Evolutionary conservation across 768 basidiomycete genomes (phyloP).

Genomic region (Phylloporus arenicola): DNA sequence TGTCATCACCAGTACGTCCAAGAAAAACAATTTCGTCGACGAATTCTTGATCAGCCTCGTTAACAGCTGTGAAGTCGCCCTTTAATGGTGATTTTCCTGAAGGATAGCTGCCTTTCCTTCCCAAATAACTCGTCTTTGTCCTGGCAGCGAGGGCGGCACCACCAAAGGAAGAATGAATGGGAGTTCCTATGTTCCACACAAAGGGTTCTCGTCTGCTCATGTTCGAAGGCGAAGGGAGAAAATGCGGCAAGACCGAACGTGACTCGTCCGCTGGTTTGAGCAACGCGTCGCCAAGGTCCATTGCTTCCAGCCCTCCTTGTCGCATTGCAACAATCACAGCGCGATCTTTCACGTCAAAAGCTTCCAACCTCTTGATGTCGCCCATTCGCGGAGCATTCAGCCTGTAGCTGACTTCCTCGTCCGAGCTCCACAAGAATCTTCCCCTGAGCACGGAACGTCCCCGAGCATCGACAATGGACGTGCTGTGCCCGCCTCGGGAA

Average conservation of each 20-base stretch:
- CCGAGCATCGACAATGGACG: conserved; percentile 80
- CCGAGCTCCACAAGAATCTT: conserved; percentile 72
- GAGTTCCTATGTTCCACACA: conserved; percentile 80
- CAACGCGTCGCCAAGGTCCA: conserved; percentile 75
- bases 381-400: conserved; percentile 51
- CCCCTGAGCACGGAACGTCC: conserved; percentile 81
- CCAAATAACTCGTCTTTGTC: conserved; percentile 36
- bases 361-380: conserved; percentile 78
- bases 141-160: conserved; percentile 39
- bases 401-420: conserved; percentile 44
- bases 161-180: conserved; percentile 42
- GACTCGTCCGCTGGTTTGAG: conserved; percentile 78
- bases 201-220: conserved; percentile 69
- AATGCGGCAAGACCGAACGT: conserved; percentile 65
- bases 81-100: conserved; percentile 45
- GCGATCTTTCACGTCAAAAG: conserved; percentile 70
- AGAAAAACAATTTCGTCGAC: conserved; percentile 74
- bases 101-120: conserved; percentile 47
- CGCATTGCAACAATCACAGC: conserved; percentile 82
- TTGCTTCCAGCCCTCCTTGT: conserved; percentile 78
- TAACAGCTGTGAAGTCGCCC: conserved; percentile 43
- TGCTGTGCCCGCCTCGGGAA: conserved; percentile 86
- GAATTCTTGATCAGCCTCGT: conserved; percentile 50
- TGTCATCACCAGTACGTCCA: conserved; percentile 68
- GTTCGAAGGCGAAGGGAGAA: conserved; percentile 53